These are phyloP conservation scores for Alternaria incomplexa DNA, from an alignment of 2,329 filamentous ascomycete genomes.

Conservation along the genomic window DNA sequence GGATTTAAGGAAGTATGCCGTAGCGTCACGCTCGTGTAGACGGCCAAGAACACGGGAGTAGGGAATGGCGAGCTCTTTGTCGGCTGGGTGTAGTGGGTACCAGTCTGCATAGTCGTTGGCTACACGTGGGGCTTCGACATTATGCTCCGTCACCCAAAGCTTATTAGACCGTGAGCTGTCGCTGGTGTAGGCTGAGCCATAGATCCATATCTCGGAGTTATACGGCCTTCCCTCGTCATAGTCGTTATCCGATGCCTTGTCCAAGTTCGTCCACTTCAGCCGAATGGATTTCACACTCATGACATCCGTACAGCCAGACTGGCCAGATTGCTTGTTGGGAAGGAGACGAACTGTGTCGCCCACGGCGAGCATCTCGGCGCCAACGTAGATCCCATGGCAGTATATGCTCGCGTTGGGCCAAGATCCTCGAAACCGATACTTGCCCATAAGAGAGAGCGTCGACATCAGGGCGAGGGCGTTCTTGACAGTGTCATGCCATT, in stretches of 20 bases:
- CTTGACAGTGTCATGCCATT: constrained; percentile 61
- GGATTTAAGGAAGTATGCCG: constrained; percentile 53
- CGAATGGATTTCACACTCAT: constrained; percentile 61
- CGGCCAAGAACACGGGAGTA: constrained; percentile 62
- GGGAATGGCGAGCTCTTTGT: constrained; percentile 54
- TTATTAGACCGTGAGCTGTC: constrained; percentile 43
- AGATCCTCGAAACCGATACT: constrained; percentile 58
- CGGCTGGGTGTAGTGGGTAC: constrained; percentile 56
- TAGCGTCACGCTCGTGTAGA: constrained; percentile 59
- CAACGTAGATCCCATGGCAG: constrained; percentile 62
- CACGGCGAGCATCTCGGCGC: constrained; percentile 60
- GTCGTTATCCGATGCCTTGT: constrained; percentile 54
- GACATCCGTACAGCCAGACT: constrained; percentile 55
- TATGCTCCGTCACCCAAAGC: constrained; percentile 22
- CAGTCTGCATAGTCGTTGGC: constrained; percentile 56
- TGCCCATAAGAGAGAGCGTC: constrained; percentile 60
- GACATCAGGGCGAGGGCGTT: constrained; percentile 61
- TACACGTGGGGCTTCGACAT: constrained; percentile 20
- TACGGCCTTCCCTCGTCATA: constrained; percentile 56
- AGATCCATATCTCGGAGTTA: constrained; percentile 55
- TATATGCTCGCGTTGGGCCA: constrained; percentile 63
- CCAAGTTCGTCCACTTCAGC: constrained; percentile 57
- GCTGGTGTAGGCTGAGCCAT: constrained; percentile 57
- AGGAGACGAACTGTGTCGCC: constrained; percentile 62
- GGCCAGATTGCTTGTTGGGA: constrained; percentile 19